Conservation (phyloP, 2,329 filamentous ascomycete species). For the Penicillium sp. region DNA sequence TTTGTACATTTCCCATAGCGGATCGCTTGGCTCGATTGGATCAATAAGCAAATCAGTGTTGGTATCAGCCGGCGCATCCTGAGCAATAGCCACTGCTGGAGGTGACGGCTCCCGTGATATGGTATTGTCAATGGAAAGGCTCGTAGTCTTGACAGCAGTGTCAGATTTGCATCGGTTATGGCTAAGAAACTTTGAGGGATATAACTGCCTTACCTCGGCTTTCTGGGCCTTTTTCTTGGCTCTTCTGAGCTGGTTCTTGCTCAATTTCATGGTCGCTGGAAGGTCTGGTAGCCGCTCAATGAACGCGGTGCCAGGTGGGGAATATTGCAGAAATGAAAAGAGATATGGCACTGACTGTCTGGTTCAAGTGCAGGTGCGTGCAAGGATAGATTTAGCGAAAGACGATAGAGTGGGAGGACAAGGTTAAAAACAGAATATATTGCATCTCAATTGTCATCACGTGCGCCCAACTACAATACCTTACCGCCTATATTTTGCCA, state of each 20-base stretch:
- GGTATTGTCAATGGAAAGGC: conserved; percentile 3
- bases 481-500: not conserved
- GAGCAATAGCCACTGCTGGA: conserved; percentile 8
- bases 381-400: not conserved
- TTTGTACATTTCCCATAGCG: conserved; percentile 79
- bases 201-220: conserved; percentile 51
- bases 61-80: conserved; percentile 44
- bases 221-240: conserved; percentile 94
- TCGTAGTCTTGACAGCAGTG: conserved; percentile 19
- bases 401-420: not conserved
- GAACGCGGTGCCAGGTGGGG: not conserved
- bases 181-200: not conserved
- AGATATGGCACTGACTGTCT: not conserved
- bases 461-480: not conserved
- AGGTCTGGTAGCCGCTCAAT: not conserved
- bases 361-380: not conserved
- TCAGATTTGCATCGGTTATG: not conserved
- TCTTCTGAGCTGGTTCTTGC: conserved; percentile 90
- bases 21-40: conserved; percentile 66
- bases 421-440: not conserved
- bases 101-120: conserved; percentile 3
- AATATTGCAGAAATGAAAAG: not conserved
- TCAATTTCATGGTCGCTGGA: conserved; percentile 60
- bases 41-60: conserved; percentile 51
- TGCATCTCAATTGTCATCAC: not conserved